These are phyloP conservation scores for Ophiostoma quercus DNA, from an alignment of 2,329 filamentous ascomycete species.

Conservation along the genomic window DNA sequence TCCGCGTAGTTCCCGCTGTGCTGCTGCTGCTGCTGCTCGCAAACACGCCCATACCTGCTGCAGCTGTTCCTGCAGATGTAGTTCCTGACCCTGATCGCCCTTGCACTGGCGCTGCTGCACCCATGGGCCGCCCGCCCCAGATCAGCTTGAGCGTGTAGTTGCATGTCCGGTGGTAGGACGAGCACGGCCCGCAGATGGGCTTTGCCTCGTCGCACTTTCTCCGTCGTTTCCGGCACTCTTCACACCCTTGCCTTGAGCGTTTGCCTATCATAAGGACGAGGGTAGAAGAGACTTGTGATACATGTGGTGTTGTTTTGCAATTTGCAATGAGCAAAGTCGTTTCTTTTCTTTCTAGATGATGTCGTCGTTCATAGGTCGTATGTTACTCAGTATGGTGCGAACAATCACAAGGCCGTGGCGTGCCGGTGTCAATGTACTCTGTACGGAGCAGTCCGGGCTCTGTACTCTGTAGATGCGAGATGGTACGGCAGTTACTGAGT, in stretches of 20 bases:
- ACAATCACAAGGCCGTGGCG: background rate
- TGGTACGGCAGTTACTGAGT: background rate
- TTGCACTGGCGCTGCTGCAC: background rate
- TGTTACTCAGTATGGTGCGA: background rate
- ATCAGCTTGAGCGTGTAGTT: slow-evolving; percentile 23
- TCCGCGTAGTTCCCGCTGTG: background rate
- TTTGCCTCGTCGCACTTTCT: slow-evolving; percentile 24
- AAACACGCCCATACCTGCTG: background rate
- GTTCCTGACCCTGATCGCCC: background rate
- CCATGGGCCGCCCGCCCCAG: slow-evolving; percentile 17
- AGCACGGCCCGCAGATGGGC: slow-evolving; percentile 22
- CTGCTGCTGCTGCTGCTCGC: background rate
- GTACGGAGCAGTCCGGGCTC: background rate
- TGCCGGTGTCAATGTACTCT: background rate
- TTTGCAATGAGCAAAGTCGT: background rate
- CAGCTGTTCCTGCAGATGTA: background rate
- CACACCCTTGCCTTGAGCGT: slow-evolving; percentile 23
- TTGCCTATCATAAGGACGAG: slow-evolving; percentile 8
- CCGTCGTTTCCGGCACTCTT: slow-evolving; percentile 24
- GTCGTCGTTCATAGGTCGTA: background rate
- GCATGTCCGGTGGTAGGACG: slow-evolving; percentile 13
- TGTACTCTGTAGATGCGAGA: background rate
- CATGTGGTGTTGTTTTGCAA: slow-evolving; percentile 3
- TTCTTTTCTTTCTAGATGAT: background rate
- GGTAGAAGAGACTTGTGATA: background rate